Evolutionary conservation across 192 early-diverging fungal genomes (phyloP).

Genomic region (Backusella psychrophila): DNA sequence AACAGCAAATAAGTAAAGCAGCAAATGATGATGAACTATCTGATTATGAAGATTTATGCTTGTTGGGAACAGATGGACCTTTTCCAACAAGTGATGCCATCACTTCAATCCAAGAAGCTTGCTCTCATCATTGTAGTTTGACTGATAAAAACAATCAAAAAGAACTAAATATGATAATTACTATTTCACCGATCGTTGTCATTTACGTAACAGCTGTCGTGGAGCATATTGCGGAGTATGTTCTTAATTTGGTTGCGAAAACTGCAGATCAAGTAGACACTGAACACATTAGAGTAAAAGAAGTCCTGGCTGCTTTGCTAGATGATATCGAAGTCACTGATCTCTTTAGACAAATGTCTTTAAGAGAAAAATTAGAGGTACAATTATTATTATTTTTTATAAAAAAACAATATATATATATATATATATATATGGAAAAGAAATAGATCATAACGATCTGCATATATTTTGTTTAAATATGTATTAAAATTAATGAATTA

Average conservation of each 20-base stretch:
- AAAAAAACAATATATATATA: neutral
- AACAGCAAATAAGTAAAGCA: constrained; percentile 44
- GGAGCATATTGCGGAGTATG: constrained; percentile 58
- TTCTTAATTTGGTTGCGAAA: constrained; percentile 47
- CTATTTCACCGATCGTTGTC: constrained; percentile 37
- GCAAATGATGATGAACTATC: constrained; percentile 20
- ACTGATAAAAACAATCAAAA: constrained; percentile 25
- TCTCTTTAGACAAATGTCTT: constrained; percentile 44
- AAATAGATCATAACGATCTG: neutral
- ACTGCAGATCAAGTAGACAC: constrained; percentile 49
- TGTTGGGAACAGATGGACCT: constrained; percentile 7
- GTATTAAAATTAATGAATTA: neutral
- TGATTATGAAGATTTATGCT: constrained; percentile 31
- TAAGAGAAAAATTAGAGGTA: constrained; percentile 51
- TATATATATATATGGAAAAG: neutral
- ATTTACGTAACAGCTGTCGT: constrained; percentile 58
- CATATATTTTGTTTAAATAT: neutral
- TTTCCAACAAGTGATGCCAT: constrained; percentile 37
- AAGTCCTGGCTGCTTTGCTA: constrained; percentile 46
- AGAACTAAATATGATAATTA: neutral
- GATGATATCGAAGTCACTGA: constrained; percentile 51
- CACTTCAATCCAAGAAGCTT: constrained; percentile 45
- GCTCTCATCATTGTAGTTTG: constrained; percentile 51
- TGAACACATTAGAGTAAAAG: constrained; percentile 45
- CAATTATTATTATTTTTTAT: neutral